phyloP scores from a whole-genome alignment of 192 early-diverging fungal genomes.

The Coemansia asiatica region DNA sequence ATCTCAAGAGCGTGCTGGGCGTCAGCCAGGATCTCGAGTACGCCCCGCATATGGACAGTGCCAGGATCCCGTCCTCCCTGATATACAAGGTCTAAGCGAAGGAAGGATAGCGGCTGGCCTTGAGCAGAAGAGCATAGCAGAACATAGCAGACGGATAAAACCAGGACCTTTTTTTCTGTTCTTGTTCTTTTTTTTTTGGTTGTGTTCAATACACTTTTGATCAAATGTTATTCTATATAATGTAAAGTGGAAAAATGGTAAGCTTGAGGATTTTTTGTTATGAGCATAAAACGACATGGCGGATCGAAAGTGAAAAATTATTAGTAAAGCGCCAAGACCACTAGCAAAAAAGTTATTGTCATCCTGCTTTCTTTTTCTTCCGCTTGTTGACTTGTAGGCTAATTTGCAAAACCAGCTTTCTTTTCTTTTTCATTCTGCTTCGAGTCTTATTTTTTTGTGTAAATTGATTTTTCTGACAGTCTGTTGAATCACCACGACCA shows the following conservation, averaged over 20 bases:
- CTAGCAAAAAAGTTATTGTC: too few species aligned
- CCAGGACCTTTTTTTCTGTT: too few species aligned
- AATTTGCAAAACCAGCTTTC: neutral
- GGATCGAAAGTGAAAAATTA: too few species aligned
- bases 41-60: constrained; percentile 56
- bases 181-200: neutral
- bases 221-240: too few species aligned
- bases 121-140: neutral
- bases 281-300: too few species aligned
- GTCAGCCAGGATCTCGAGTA: constrained; percentile 58
- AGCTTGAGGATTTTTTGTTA: too few species aligned
- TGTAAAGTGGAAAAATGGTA: too few species aligned
- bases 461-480: too few species aligned
- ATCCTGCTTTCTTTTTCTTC: neutral
- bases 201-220: constrained; percentile 1
- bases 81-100: constrained; percentile 31
- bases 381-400: neutral
- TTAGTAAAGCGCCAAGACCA: too few species aligned
- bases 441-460: neutral
- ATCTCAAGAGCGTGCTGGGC: constrained; percentile 59
- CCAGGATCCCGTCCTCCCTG: constrained; percentile 27
- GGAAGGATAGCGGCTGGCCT: neutral
- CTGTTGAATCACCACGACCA: too few species aligned
- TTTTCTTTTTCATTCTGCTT: neutral
- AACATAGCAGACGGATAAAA: too few species aligned